Evolutionary conservation across 345 rosid species (phyloP).

Genomic region (Aethionema arabicum): DNA sequence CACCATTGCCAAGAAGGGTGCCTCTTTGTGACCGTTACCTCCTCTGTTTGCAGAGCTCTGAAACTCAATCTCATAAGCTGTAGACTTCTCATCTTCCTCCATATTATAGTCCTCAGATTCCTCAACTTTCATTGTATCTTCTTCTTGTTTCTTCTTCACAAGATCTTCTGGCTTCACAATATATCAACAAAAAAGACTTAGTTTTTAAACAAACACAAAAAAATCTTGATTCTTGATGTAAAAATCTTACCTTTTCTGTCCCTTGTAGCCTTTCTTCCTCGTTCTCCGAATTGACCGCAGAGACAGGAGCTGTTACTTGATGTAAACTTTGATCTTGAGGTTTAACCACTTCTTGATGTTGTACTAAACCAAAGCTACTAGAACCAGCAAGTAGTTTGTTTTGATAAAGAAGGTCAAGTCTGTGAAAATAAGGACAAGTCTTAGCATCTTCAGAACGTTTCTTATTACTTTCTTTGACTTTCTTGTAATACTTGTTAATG

Average conservation of each 20-base stretch:
- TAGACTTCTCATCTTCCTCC: slow-evolving; percentile 49
- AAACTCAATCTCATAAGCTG: slow-evolving; percentile 56
- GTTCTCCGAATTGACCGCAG: slow-evolving; percentile 31
- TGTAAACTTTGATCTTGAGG: slow-evolving; percentile 28
- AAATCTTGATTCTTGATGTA: slow-evolving; percentile 4
- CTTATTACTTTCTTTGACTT: slow-evolving; percentile 83
- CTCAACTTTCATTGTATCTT: slow-evolving; percentile 44
- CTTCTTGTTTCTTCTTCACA: slow-evolving; percentile 56
- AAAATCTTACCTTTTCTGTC: slow-evolving; percentile 45
- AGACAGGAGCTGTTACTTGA: slow-evolving; percentile 20
- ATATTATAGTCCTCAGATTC: slow-evolving; percentile 41
- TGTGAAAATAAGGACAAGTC: slow-evolving; percentile 85
- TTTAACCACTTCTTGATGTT: slow-evolving; percentile 28
- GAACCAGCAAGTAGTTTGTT: slow-evolving; percentile 43
- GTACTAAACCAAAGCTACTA: slow-evolving; percentile 26
- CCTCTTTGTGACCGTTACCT: slow-evolving; percentile 49
- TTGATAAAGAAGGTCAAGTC: slow-evolving; percentile 70
- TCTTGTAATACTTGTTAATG: slow-evolving; percentile 86
- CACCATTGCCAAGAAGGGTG: slow-evolving; percentile 63
- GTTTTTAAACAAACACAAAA: slow-evolving; percentile 34
- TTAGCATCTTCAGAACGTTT: slow-evolving; percentile 83
- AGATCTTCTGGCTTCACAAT: slow-evolving; percentile 81
- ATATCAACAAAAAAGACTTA: slow-evolving; percentile 41
- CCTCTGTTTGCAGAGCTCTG: slow-evolving; percentile 52
- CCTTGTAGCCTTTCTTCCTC: slow-evolving; percentile 35